Conservation (phyloP, 257 asterid genomes). For the Penstemon davidsonii region DNA sequence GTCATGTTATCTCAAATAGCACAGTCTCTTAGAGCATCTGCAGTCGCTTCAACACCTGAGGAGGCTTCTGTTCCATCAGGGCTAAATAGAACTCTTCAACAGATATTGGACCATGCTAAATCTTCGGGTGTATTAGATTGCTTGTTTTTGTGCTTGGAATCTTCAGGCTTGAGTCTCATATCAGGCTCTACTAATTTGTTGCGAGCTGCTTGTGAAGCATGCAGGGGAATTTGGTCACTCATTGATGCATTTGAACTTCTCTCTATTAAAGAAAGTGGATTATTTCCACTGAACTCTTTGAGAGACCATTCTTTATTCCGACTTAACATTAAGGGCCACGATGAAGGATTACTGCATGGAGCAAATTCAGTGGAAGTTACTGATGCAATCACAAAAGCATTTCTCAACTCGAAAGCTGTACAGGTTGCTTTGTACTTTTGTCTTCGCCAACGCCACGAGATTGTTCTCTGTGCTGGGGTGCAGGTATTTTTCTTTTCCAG, state of each 20-base stretch:
- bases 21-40: conserved; percentile 65
- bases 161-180: conserved; percentile 81
- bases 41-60: conserved; percentile 48
- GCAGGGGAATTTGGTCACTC: conserved; percentile 82
- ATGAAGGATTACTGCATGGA: conserved; percentile 43
- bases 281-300: conserved; percentile 70
- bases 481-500: conserved; percentile 63
- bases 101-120: conserved; percentile 67
- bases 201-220: conserved; percentile 95
- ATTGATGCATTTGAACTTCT: conserved; percentile 72
- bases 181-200: conserved; percentile 83
- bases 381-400: conserved; percentile 69
- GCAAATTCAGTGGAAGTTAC: conserved; percentile 51
- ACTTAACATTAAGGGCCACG: conserved; percentile 52
- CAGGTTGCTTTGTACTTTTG: conserved; percentile 87
- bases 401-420: conserved; percentile 80
- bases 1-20: conserved; percentile 71
- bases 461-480: conserved; percentile 60
- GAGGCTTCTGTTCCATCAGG: conserved; percentile 42
- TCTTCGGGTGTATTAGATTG: conserved; percentile 61
- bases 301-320: conserved; percentile 49
- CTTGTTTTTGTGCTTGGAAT: conserved; percentile 76
- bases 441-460: conserved; percentile 85
- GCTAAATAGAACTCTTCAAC: conserved; percentile 51
- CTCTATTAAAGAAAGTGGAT: conserved; percentile 42